A percentile compares a stretch with the other conserved stretches of the same genome.
These are phyloP conservation scores for Aspergillus mulundensis DNA, from an alignment of 495 filamentous ascomycete genomes.

Conservation along the genomic window DNA sequence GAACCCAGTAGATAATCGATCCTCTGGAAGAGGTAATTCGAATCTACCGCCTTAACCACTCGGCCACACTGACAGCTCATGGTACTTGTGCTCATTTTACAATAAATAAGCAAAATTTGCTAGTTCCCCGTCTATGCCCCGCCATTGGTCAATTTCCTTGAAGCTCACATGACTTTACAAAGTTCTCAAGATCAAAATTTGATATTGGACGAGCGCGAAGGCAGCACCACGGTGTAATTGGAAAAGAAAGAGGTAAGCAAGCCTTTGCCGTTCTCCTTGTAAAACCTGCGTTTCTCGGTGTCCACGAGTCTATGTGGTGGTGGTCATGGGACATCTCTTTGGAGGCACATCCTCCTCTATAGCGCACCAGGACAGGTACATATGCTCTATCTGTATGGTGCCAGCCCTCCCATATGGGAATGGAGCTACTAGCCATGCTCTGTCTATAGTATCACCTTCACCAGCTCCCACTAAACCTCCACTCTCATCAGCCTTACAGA, in stretches of 20 bases:
- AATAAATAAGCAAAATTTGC: neutral
- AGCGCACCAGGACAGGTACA: too few species aligned
- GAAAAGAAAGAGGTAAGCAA: neutral
- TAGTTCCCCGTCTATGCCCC: neutral
- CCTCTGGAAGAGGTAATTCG: neutral
- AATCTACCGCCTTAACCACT: slow-evolving; percentile 3
- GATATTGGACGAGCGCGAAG: neutral
- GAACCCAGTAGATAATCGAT: neutral
- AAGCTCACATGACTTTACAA: slow-evolving; percentile 1
- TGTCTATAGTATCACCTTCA: too few species aligned
- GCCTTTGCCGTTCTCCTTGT: neutral
- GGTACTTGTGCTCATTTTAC: neutral
- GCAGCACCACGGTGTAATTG: neutral
- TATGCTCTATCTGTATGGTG: too few species aligned
- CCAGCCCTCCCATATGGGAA: too few species aligned
- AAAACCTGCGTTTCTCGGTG: too few species aligned
- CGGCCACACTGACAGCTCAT: neutral
- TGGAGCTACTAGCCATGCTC: too few species aligned
- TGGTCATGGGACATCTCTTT: too few species aligned
- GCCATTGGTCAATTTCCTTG: neutral
- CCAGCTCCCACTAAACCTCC: too few species aligned
- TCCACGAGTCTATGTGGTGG: too few species aligned
- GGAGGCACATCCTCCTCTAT: too few species aligned
- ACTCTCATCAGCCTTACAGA: too few species aligned
- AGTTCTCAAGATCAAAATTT: slow-evolving; percentile 2